Conservation (phyloP, 2,329 filamentous ascomycete genomes). For the Penicillium capsulatum region DNA sequence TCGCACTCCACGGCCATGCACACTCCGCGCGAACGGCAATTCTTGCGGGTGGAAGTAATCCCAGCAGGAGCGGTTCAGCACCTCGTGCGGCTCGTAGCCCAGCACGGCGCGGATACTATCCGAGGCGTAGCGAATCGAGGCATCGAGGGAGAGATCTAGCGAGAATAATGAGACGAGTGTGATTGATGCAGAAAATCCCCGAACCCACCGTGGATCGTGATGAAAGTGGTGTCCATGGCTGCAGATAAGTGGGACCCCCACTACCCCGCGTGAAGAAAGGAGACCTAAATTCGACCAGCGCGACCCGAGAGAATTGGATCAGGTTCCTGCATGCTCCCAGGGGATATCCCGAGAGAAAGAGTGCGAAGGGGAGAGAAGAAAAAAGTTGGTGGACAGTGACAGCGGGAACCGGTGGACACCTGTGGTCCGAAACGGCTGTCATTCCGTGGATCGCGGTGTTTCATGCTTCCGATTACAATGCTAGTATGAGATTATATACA, state of each 20-base stretch:
- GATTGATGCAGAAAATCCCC: background rate
- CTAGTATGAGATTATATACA: no score
- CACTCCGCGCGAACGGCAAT: conserved; percentile 65
- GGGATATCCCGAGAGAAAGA: background rate
- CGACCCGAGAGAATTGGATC: no score
- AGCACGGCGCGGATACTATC: conserved; percentile 80
- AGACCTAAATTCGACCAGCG: no score
- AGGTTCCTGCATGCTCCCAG: background rate
- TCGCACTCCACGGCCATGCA: conserved; percentile 68
- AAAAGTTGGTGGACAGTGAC: conserved; percentile 8
- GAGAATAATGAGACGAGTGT: background rate
- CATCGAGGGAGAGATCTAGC: conserved; percentile 68
- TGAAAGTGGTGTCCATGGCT: conserved; percentile 78
- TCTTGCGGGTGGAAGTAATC: conserved; percentile 84
- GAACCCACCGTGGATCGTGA: conserved; percentile 77
- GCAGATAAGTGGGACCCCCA: conserved; percentile 17
- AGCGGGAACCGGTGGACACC: conserved; percentile 5
- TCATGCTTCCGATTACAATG: no score
- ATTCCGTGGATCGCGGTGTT: conserved; percentile 12
- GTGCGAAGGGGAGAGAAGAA: background rate
- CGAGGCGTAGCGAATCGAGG: conserved; percentile 76
- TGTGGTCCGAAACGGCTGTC: conserved; percentile 13
- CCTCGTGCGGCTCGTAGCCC: conserved; percentile 71
- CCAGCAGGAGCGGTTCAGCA: conserved; percentile 72
- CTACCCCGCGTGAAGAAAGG: conserved; percentile 2